Evolutionary conservation across 441 rosid species (phyloP).

Genomic region (Kokia cookei): DNA sequence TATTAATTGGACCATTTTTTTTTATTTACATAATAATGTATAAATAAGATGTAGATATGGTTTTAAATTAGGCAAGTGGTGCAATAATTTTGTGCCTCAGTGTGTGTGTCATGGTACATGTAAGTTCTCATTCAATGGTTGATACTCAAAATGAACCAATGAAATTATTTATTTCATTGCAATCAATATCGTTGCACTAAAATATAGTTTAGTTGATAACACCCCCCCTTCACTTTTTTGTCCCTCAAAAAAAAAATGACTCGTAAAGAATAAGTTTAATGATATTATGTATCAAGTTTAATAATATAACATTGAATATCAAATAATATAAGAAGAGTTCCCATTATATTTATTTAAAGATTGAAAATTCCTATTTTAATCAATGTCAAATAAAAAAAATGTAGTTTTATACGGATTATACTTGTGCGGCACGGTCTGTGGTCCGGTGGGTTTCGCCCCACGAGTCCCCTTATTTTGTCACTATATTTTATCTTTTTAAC

Average conservation of each 20-base stretch:
- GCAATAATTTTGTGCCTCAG: neutral
- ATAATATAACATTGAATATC: no score
- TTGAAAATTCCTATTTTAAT: no score
- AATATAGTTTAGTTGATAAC: neutral
- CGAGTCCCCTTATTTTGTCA: no score
- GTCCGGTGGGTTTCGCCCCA: no score
- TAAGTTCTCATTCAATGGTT: neutral
- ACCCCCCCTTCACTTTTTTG: neutral
- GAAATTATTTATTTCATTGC: neutral
- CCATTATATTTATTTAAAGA: no score
- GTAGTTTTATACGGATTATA: no score
- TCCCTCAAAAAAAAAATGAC: no score
- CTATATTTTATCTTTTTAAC: no score
- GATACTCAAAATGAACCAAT: neutral
- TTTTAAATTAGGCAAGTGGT: neutral
- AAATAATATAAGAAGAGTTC: no score
- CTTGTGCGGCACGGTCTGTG: no score
- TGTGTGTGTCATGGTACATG: neutral
- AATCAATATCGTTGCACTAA: neutral
- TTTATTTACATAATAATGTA: neutral
- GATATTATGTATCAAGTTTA: neutral
- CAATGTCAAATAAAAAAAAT: no score
- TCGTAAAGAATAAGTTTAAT: neutral
- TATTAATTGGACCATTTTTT: neutral
- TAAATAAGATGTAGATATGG: neutral